Conservation (phyloP, 345 rosid genomes). For the Gossypium thurberi region DNA sequence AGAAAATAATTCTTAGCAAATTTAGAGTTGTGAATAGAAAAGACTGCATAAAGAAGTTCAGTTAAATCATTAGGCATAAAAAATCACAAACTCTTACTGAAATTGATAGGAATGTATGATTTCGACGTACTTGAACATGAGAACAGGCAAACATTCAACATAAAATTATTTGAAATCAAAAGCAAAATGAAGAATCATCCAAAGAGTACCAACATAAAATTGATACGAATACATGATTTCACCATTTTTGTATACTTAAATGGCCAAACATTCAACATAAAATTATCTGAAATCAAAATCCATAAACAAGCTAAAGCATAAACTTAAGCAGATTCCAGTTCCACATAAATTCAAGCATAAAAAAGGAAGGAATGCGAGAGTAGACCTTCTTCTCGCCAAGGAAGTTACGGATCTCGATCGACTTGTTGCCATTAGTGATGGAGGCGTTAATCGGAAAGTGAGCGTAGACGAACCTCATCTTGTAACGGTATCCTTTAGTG, state of each 20-base stretch:
- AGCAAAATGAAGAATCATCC: not conserved
- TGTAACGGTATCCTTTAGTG: constrained; percentile 67
- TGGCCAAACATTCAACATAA: not conserved
- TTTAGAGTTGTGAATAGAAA: not conserved
- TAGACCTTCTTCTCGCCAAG: constrained; percentile 58
- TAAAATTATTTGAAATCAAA: no score
- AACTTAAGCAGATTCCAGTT: not conserved
- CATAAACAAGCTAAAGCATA: not conserved
- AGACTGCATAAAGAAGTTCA: not conserved
- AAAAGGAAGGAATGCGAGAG: not conserved
- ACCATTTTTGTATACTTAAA: not conserved
- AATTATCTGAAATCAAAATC: not conserved
- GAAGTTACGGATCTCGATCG: constrained; percentile 75
- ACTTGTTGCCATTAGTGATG: constrained; percentile 33
- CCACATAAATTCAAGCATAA: not conserved
- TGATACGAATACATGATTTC: not conserved
- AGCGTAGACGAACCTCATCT: constrained; percentile 81
- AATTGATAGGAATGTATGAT: not conserved
- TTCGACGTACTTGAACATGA: not conserved
- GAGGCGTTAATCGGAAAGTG: constrained; percentile 84
- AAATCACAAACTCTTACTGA: not conserved
- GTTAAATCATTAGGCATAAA: not conserved
- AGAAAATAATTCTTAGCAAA: not conserved
- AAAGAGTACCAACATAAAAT: not conserved
- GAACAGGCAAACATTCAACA: not conserved